These are phyloP conservation scores for Geotrichum aggregatum DNA, from an alignment of 1,139 yeast species.

Conservation along the genomic window DNA sequence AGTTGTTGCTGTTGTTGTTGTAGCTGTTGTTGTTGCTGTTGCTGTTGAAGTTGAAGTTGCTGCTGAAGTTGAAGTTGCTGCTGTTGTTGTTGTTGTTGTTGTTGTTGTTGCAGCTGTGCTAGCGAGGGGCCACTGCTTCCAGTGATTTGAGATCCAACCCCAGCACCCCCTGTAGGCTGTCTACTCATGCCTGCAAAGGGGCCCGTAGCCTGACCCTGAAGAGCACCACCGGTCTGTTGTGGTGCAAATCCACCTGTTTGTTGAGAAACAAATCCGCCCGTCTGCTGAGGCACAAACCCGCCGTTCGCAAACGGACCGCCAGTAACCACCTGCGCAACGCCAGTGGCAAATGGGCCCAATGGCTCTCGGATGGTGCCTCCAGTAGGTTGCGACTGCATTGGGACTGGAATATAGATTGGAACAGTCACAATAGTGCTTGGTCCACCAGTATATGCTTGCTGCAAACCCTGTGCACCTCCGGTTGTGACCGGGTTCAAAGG, in stretches of 20 bases:
- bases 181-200: slow-evolving; percentile 18
- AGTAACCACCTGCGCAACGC: slow-evolving; percentile 35
- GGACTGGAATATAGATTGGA: slow-evolving; percentile 21
- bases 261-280: slow-evolving; percentile 15
- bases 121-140: slow-evolving; percentile 15
- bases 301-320: slow-evolving; percentile 19
- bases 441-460: slow-evolving; percentile 25
- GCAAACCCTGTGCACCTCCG: slow-evolving; percentile 7
- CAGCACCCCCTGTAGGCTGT: slow-evolving; percentile 18
- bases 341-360: slow-evolving; percentile 38
- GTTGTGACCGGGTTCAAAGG: slow-evolving; percentile 7
- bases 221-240: slow-evolving; percentile 10
- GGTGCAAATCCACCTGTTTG: slow-evolving; percentile 4
- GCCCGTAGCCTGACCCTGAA: slow-evolving; percentile 14
- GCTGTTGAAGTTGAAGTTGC: not conserved
- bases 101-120: slow-evolving; percentile 17
- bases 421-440: slow-evolving; percentile 23
- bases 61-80: slow-evolving; percentile 1
- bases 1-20: not conserved
- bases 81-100: not conserved
- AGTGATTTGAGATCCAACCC: slow-evolving; percentile 4
- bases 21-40: not conserved
- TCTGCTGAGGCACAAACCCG: slow-evolving; percentile 7
- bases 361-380: slow-evolving; percentile 38
- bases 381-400: slow-evolving; percentile 26